These are phyloP conservation scores for Rubus idaeus DNA, from an alignment of 306 rosid species.

Conservation along the genomic window DNA sequence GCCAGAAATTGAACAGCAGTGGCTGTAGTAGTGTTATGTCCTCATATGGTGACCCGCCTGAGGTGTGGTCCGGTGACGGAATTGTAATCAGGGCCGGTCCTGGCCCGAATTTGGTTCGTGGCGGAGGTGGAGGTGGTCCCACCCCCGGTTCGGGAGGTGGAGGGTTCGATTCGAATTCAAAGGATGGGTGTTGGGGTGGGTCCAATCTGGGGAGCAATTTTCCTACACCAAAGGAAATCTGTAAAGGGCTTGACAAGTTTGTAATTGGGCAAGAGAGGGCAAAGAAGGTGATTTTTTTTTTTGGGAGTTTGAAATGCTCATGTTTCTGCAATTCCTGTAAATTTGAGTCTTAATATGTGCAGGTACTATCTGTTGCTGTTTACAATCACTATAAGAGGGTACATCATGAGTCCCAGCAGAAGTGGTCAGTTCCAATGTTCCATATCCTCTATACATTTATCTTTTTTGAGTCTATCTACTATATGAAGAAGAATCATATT, in stretches of 20 bases:
- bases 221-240: conserved; percentile 95
- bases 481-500: not conserved
- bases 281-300: conserved; percentile 60
- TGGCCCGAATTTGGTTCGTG: not conserved
- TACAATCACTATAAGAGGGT: conserved; percentile 96
- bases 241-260: conserved; percentile 85
- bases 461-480: not conserved
- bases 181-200: conserved; percentile 87
- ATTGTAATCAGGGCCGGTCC: conserved; percentile 56
- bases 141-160: conserved; percentile 60
- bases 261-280: conserved; percentile 97
- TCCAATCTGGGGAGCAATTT: conserved; percentile 70
- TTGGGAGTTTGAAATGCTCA: not conserved
- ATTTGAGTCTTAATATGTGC: conserved; percentile 10
- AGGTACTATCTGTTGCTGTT: conserved; percentile 97
- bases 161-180: conserved; percentile 43
- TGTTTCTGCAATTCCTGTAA: conserved; percentile 6
- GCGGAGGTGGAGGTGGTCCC: conserved; percentile 44
- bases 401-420: conserved; percentile 55
- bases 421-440: conserved; percentile 69
- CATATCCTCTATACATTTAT: conserved; percentile 19
- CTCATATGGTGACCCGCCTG: conserved; percentile 81
- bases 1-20: conserved; percentile 24
- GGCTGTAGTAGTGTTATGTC: conserved; percentile 23
- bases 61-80: conserved; percentile 94